A percentile compares a stretch with the other conserved stretches of the same genome.
These are phyloP conservation scores for Phoma sp. DNA, from an alignment of 2,329 filamentous ascomycete genomes.

Conservation along the genomic window DNA sequence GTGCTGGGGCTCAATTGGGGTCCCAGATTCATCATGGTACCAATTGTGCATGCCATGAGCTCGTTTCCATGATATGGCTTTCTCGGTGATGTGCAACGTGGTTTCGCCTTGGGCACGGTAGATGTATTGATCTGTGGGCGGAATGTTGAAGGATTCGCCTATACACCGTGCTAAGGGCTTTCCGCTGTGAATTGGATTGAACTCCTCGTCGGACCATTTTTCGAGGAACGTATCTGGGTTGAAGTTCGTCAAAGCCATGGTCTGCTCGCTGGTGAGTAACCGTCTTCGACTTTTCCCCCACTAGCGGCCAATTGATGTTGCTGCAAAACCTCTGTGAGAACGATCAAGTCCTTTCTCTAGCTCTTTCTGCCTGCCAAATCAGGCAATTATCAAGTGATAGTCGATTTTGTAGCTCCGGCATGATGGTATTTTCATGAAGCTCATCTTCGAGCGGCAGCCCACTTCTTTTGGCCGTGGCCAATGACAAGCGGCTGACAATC, in stretches of 20 bases:
- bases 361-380: constrained; percentile 4
- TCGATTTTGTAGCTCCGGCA: constrained; percentile 6
- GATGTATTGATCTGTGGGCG: constrained; percentile 53
- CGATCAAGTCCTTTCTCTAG: background rate
- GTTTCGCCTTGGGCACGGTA: constrained; percentile 60
- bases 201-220: constrained; percentile 50
- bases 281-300: background rate
- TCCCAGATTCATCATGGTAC: constrained; percentile 55
- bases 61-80: constrained; percentile 55
- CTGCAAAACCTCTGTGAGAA: background rate
- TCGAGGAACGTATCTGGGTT: constrained; percentile 54
- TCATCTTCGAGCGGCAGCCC: constrained; percentile 2
- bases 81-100: constrained; percentile 57
- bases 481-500: constrained; percentile 27
- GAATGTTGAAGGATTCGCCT: constrained; percentile 55
- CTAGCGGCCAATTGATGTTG: background rate
- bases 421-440: constrained; percentile 7
- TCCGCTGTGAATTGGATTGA: constrained; percentile 28
- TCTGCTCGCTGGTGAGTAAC: background rate
- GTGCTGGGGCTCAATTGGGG: constrained; percentile 29
- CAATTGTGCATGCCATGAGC: constrained; percentile 57
- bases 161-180: constrained; percentile 53
- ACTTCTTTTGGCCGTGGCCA: constrained; percentile 18
- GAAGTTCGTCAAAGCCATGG: constrained; percentile 47
- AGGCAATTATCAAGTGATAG: constrained; percentile 1